A percentile compares a stretch with the other conserved stretches of the same genome.
These are phyloP conservation scores for Populus hybrid DNA, from an alignment of 441 rosid genomes.

Conservation along the genomic window DNA sequence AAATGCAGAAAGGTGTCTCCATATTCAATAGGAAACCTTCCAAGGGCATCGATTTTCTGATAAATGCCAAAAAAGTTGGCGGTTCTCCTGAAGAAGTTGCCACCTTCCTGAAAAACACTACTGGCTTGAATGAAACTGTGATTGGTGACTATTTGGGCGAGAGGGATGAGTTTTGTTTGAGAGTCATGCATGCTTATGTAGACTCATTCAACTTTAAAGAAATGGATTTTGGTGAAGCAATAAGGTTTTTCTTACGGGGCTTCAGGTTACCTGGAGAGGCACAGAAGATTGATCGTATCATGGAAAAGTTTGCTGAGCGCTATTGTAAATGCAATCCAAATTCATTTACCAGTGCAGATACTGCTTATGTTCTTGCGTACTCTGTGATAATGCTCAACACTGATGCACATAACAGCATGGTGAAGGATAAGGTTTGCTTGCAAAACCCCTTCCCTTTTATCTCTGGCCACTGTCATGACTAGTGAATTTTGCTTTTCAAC, in stretches of 20 bases:
- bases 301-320: constrained; percentile 99
- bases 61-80: constrained; percentile 68
- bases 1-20: constrained; percentile 85
- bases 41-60: constrained; percentile 90
- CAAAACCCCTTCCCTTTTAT: constrained; percentile 18
- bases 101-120: constrained; percentile 64
- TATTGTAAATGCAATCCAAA: constrained; percentile 93
- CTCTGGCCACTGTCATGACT: constrained; percentile 11
- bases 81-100: constrained; percentile 84
- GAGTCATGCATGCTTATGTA: constrained; percentile 97
- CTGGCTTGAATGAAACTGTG: constrained; percentile 79
- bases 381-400: constrained; percentile 99
- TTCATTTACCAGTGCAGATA: constrained; percentile 94
- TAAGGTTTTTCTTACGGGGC: constrained; percentile 93
- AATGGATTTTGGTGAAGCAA: constrained; percentile 89
- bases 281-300: constrained; percentile 97
- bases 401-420: constrained; percentile 97
- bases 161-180: constrained; percentile 90
- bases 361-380: constrained; percentile 98
- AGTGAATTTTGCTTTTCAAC: constrained; percentile 1
- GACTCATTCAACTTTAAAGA: constrained; percentile 92
- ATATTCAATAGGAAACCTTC: constrained; percentile 93
- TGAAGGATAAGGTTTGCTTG: constrained; percentile 89
- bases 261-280: constrained; percentile 99
- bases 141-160: constrained; percentile 99